Evolutionary conservation across 768 basidiomycete species (phyloP).

Genomic region (Tulasnella sp.): DNA sequence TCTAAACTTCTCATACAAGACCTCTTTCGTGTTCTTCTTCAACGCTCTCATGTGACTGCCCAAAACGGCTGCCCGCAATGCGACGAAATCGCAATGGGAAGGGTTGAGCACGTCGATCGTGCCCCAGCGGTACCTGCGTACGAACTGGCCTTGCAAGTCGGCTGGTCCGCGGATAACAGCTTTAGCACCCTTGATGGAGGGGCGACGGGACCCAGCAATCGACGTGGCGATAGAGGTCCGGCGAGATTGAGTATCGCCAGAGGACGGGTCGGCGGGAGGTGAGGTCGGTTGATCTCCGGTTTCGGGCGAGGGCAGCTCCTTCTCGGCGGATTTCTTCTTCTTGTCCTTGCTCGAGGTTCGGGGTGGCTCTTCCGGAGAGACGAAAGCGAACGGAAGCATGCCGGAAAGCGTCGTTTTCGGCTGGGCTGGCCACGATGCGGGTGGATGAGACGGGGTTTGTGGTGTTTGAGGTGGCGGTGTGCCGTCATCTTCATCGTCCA

Average conservation of each 20-base stretch:
- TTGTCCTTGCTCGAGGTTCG: neutral
- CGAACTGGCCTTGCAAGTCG: slow-evolving; percentile 64
- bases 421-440: slow-evolving; percentile 35
- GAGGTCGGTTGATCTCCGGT: slow-evolving; percentile 36
- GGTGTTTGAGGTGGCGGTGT: slow-evolving; percentile 40
- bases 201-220: slow-evolving; percentile 28
- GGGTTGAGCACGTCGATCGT: slow-evolving; percentile 82
- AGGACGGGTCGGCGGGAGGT: neutral
- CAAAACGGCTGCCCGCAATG: slow-evolving; percentile 75
- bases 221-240: slow-evolving; percentile 28
- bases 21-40: slow-evolving; percentile 78
- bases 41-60: slow-evolving; percentile 82
- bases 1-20: slow-evolving; percentile 90
- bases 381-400: slow-evolving; percentile 73
- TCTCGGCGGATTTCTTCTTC: neutral
- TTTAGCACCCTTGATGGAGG: slow-evolving; percentile 29
- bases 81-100: slow-evolving; percentile 81
- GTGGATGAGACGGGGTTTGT: slow-evolving; percentile 41
- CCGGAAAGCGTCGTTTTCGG: slow-evolving; percentile 55
- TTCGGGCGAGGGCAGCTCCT: neutral
- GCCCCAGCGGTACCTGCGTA: slow-evolving; percentile 82
- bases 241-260: neutral
- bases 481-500: slow-evolving; percentile 20
- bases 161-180: slow-evolving; percentile 26
- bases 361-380: slow-evolving; percentile 58